phyloP scores from a whole-genome alignment of 495 filamentous ascomycete species.

The Xylaria telfairii region DNA sequence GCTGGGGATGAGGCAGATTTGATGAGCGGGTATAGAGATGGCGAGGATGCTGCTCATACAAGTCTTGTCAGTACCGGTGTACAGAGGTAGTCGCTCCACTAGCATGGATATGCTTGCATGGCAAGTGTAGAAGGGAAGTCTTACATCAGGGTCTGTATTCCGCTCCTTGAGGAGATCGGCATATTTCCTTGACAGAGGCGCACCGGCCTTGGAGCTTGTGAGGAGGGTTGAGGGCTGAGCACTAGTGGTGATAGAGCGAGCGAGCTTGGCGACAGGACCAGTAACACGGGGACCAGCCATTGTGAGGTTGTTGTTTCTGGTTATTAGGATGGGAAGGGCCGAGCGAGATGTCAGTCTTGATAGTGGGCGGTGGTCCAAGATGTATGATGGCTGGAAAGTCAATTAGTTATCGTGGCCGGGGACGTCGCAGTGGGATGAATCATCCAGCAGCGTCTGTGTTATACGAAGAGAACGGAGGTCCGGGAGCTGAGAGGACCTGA shows the following conservation, averaged over 20 bases:
- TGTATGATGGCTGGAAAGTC: not conserved
- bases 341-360: not conserved
- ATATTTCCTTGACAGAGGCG: constrained; percentile 43
- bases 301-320: not conserved
- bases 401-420: constrained; percentile 3
- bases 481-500: constrained; percentile 15
- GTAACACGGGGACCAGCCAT: constrained; percentile 46
- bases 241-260: constrained; percentile 52
- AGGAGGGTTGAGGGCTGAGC: constrained; percentile 45
- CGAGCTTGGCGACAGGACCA: constrained; percentile 50
- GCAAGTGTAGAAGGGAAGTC: constrained; percentile 18
- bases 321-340: not conserved
- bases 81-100: not conserved
- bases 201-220: constrained; percentile 41
- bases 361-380: not conserved
- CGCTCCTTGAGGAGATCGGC: constrained; percentile 42
- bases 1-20: constrained; percentile 41
- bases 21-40: constrained; percentile 40
- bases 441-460: not conserved
- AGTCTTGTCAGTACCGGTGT: constrained; percentile 19
- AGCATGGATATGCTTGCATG: not conserved
- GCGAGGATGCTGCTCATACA: constrained; percentile 36
- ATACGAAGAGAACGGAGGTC: constrained; percentile 20
- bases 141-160: constrained; percentile 43
- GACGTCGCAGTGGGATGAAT: not conserved